Evolutionary conservation across 441 rosid genomes (phyloP).

Genomic region (Populus hybrid): DNA sequence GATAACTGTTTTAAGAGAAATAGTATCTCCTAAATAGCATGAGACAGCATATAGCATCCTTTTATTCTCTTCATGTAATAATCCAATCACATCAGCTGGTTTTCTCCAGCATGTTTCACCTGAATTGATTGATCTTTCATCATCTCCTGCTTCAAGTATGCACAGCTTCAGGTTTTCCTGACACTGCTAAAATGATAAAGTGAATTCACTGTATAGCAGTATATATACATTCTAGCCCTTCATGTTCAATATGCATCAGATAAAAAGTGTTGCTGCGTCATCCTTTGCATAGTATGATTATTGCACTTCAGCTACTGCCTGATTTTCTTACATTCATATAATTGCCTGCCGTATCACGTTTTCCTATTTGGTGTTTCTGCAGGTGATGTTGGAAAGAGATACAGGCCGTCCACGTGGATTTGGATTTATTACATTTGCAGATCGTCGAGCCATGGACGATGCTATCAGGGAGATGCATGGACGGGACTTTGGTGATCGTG

Average conservation of each 20-base stretch:
- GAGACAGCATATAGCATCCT: not conserved
- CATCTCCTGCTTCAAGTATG: not conserved
- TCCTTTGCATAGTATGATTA: not conserved
- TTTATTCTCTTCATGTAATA: not conserved
- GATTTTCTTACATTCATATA: not conserved
- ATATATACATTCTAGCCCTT: not conserved
- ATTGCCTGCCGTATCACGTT: conserved; percentile 26
- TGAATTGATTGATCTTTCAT: not conserved
- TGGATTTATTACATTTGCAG: conserved; percentile 93
- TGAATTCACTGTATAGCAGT: not conserved
- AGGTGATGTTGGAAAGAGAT: conserved; percentile 97
- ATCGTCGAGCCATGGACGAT: conserved; percentile 93
- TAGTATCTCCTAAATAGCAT: not conserved
- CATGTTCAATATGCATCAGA: not conserved
- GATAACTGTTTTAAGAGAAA: not conserved
- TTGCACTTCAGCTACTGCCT: conserved; percentile 23
- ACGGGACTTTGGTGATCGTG: conserved; percentile 79
- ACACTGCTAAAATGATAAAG: not conserved
- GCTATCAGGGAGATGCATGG: conserved; percentile 97
- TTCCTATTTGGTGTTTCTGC: conserved; percentile 41
- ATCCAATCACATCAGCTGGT: not conserved
- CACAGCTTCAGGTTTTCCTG: not conserved
- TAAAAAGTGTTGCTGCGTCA: not conserved
- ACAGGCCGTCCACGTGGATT: conserved; percentile 96
- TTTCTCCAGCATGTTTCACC: not conserved